phyloP scores from a whole-genome alignment of 371 early-diverging fungal species.

The Circinella umbellata region DNA sequence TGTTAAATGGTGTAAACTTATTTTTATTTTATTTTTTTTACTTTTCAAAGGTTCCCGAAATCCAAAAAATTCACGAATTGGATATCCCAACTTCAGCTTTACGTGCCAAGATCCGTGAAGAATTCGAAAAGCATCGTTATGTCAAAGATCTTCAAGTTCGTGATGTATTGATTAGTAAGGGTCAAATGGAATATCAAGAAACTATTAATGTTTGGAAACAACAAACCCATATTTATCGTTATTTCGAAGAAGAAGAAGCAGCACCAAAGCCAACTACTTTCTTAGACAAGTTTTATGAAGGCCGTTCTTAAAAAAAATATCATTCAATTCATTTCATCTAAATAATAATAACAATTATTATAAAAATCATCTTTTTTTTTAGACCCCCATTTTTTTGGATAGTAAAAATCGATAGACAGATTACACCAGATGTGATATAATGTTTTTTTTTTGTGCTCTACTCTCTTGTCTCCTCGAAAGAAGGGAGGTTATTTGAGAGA shows the following conservation, averaged over 20 bases:
- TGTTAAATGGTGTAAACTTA: too few relatives aligned
- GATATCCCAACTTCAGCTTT: constrained; percentile 75
- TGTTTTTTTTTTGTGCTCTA: too few relatives aligned
- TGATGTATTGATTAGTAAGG: constrained; percentile 89
- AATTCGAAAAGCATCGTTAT: constrained; percentile 89
- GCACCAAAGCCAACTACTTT: constrained; percentile 78
- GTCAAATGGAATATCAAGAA: constrained; percentile 90
- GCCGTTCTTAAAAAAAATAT: constrained; percentile 49
- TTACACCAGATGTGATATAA: too few relatives aligned
- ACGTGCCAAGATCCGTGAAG: constrained; percentile 87
- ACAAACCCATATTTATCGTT: constrained; percentile 88
- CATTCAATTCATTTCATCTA: neutral
- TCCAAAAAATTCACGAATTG: constrained; percentile 81
- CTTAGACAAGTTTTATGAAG: constrained; percentile 86
- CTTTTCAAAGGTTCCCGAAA: constrained; percentile 71
- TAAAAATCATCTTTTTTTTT: too few relatives aligned
- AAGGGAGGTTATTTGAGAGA: too few relatives aligned
- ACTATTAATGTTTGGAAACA: constrained; percentile 97
- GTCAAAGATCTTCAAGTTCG: constrained; percentile 81
- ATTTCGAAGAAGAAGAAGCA: constrained; percentile 82
- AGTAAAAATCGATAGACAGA: too few relatives aligned
- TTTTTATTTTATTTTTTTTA: neutral
- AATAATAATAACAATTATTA: too few relatives aligned
- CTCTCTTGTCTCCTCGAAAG: too few relatives aligned
- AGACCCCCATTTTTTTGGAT: too few relatives aligned